These are phyloP conservation scores for Pinus taeda DNA, from an alignment of 75 land plant species.

Conservation along the genomic window DNA sequence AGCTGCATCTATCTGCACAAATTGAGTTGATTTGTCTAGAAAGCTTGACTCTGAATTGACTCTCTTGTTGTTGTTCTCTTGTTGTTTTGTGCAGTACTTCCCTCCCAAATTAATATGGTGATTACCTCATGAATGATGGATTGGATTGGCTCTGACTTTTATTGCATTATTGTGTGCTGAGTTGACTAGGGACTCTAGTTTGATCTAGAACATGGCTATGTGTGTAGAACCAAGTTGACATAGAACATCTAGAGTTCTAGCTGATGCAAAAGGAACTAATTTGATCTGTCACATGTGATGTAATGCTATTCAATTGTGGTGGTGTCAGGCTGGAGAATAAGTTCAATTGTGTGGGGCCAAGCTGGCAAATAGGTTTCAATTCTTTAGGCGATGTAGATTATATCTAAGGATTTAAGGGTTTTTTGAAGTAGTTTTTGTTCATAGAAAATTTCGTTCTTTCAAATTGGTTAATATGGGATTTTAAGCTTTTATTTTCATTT, in stretches of 20 bases:
- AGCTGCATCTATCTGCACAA: too few species aligned
- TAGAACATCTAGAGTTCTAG: constrained; percentile 67
- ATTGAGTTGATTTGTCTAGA: too few species aligned
- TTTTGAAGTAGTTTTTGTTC: too few species aligned
- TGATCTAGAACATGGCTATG: constrained; percentile 53
- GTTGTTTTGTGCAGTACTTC: constrained; percentile 58
- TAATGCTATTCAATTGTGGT: neutral
- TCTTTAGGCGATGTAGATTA: too few species aligned
- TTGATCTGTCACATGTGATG: neutral
- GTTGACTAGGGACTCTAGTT: constrained; percentile 60
- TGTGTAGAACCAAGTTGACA: constrained; percentile 70
- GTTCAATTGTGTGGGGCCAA: neutral
- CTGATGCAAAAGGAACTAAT: constrained; percentile 57
- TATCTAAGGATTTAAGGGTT: too few species aligned
- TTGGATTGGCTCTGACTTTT: neutral
- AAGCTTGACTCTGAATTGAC: too few species aligned
- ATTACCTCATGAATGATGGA: neutral
- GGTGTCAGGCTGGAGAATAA: too few species aligned
- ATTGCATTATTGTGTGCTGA: neutral
- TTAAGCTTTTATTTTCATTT: too few species aligned
- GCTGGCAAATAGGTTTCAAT: neutral
- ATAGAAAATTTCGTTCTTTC: too few species aligned
- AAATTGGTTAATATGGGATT: too few species aligned
- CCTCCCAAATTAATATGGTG: constrained; percentile 59
- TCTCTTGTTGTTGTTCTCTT: neutral